Base-by-base conservation (phyloP, 257 asterid species). In the Linaria vulgaris region DNA sequence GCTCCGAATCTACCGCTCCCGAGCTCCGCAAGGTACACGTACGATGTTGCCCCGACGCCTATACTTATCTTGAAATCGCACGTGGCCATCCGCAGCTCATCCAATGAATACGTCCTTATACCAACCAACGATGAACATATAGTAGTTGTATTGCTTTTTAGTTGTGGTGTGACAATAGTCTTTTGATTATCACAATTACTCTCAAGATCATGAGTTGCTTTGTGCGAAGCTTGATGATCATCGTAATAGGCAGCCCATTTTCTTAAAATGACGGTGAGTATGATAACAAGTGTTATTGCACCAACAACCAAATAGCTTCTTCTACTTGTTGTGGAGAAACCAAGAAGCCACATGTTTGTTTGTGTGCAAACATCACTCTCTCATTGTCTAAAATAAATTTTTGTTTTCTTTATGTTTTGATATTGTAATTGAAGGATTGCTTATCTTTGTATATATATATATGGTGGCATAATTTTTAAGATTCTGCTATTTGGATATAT, bases 1-100 rank as follows among this genome's bases (percentile, higher is more conserved):
- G 96, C 92, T 0, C 95, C 95, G 6, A 83, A 69, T 25, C 68
- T 74, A 7, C 90, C 90, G 16, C 82, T 88, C 1, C 80, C 84
- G 21, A 88, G 81, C 73, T 83, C 88, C 0, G 95, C 96, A 15
- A 83, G 88, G 69, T 88, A 85, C 67, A 85, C 95, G 6, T 75
- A 75, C 14, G 96, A 83, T 0, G 95, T 85, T 0, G 85, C 92
- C 14, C 96, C 92, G 0, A 85, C 77, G 5, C 96, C 96, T 9
- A 88, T 76, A 60, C 80, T 73, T 43, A 81, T 72, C 69, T 72
- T 78, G 48, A 85, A 88, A 15, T 83, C 80, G 54, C 80, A 74
- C 1, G 96, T 85, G 0, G 96, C 95, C 67, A 62, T 66, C 68
- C 59, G 76, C 25, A 88, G 56, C 76, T 88, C 96, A 66, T 82